Evolutionary conservation across 163 green algal species (phyloP), one percentile per base, ranked within the genome.

Genomic region (Coccomyxa subellipsoidea): DNA sequence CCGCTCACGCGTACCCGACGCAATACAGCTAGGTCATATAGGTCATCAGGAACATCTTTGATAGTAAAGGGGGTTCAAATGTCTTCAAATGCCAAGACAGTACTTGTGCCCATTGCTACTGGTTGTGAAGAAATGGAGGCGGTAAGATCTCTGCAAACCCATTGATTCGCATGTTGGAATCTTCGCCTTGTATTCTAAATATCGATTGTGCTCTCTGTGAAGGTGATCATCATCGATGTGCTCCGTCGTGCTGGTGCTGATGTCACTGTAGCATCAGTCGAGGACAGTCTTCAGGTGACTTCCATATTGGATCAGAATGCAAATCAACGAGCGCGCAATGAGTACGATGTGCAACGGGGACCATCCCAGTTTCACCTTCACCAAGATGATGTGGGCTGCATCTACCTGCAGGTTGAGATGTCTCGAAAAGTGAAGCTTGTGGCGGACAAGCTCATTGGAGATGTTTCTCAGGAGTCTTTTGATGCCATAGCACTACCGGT

Each of bases 41-140:
- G 27, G 66, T 32, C 66, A 35, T 12, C 29, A n/a, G 66, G 66
- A 73, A 23, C 27, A 7, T 73, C 66, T 36, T 0, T 73, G 1
- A 34, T 18, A 27, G 21, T n/a, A 7, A 59, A 59, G 47, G 47
- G 47, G 47, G 23, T 59, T 18, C 47, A 59, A 59, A 59, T 73
- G 66, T 37, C n/a, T n/a, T 15, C 70, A 39, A 78, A 70, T 5
- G 39, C 76, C 2, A 93, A 91, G 78, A 85, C 39, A 5, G 91
- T 92, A 2, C 87, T 98, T 5, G 91, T 98, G 10, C 95, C 94
- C 7, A 87, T 98, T 8, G 95, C 86, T 2, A 90, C 92, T 34
- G 94, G 94, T 2, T 90, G 76, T 0, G 95, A 98, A 84, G 95
- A 98, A 81, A 98, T 98, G 89, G 94, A 98, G 82, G 92, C 94